Evolutionary conservation across 208 protist genomes (phyloP).

Genomic region (Vickermania spadyakhi): DNA sequence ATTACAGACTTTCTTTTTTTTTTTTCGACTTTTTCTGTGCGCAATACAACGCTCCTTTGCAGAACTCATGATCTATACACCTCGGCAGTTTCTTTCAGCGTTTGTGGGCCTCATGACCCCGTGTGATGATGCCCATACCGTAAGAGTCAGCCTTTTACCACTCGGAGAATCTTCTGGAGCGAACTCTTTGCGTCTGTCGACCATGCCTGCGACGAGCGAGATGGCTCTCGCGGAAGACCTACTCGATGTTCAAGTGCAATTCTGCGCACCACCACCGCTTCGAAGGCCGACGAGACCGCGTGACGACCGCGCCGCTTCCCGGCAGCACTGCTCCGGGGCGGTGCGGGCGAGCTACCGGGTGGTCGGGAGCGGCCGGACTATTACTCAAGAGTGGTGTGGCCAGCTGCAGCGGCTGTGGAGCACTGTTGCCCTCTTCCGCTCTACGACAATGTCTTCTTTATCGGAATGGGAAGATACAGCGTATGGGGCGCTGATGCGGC

Average conservation of each 20-base stretch:
- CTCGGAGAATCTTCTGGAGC: background rate
- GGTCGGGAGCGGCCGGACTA: background rate
- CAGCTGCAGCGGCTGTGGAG: conserved; percentile 45
- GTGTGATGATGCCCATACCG: background rate
- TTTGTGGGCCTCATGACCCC: background rate
- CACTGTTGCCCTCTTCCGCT: conserved; percentile 22
- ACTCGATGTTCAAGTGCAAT: background rate
- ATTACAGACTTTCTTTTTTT: too few relatives aligned
- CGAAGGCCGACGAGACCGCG: background rate
- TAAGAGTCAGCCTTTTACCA: background rate
- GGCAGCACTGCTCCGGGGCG: too few relatives aligned
- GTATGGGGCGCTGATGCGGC: background rate
- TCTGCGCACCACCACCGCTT: background rate
- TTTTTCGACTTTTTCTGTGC: too few relatives aligned
- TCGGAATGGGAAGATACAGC: background rate
- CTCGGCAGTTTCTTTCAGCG: background rate
- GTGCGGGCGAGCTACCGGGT: conserved; percentile 2
- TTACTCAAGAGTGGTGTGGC: conserved; percentile 45
- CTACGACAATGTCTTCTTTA: background rate
- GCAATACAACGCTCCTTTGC: too few relatives aligned
- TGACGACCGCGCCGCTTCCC: background rate
- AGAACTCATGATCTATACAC: conserved; percentile 5
- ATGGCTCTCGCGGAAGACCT: background rate
- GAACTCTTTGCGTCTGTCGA: background rate
- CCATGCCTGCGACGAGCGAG: background rate